These are phyloP conservation scores for Penicillium robsamsonii DNA, from an alignment of 495 filamentous ascomycete genomes.

Conservation along the genomic window DNA sequence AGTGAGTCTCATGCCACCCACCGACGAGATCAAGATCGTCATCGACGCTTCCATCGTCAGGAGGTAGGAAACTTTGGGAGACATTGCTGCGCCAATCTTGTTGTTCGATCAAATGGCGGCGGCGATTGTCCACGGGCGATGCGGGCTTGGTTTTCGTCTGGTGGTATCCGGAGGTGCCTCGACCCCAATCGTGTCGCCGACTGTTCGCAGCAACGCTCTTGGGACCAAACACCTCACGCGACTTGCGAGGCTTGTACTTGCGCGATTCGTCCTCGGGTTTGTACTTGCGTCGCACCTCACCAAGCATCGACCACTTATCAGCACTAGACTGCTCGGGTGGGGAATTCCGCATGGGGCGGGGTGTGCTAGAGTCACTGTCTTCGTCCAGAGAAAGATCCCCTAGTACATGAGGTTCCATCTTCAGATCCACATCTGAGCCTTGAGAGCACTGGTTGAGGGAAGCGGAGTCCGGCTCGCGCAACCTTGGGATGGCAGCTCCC, in stretches of 20 bases:
- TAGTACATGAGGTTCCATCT: conserved; percentile 29
- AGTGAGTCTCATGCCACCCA: conserved; percentile 69
- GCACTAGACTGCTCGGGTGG: conserved; percentile 53
- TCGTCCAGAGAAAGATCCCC: conserved; percentile 50
- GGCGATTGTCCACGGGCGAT: conserved; percentile 36
- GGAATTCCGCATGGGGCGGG: conserved; percentile 50
- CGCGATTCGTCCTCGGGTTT: conserved; percentile 52
- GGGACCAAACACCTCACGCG: conserved; percentile 40
- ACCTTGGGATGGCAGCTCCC: conserved; percentile 27
- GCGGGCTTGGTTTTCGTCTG: conserved; percentile 53
- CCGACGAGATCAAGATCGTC: conserved; percentile 87
- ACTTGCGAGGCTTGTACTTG: conserved; percentile 59
- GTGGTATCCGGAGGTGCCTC: conserved; percentile 54
- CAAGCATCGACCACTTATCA: conserved; percentile 87
- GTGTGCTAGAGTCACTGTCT: conserved; percentile 55
- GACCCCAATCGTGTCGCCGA: conserved; percentile 53
- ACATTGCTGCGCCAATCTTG: conserved; percentile 63
- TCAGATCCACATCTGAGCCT: conserved; percentile 10
- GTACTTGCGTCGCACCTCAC: conserved; percentile 68
- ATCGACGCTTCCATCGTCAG: conserved; percentile 58
- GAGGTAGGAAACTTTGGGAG: conserved; percentile 27
- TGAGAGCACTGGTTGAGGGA: conserved; percentile 46
- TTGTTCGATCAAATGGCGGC: conserved; percentile 42
- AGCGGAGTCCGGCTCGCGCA: conserved; percentile 48
- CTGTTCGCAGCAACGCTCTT: conserved; percentile 41